Base-by-base conservation (phyloP, 2,329 filamentous ascomycete species). In the Pezicula neosporulosa region DNA sequence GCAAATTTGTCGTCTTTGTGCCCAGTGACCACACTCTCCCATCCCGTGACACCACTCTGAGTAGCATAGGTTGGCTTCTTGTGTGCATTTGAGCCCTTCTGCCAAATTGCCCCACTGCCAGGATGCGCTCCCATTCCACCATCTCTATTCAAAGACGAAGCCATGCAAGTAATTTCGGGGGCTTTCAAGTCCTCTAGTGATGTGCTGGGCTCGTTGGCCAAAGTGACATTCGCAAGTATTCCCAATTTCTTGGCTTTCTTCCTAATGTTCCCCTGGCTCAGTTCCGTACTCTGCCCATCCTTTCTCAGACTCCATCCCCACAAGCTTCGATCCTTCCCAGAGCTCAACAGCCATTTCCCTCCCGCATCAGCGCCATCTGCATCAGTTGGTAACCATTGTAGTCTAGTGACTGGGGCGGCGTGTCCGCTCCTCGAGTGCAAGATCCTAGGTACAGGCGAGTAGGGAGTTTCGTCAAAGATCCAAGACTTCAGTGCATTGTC, bases 281-380 rank as follows among this genome's bases (percentile, higher is more conserved):
- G 74, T 70, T 99, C 94, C 1, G 88, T 84, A 67, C 90, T 96
- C 70, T 99, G 95, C 1, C 91, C 92, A 67, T 99, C 94, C 48
- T 90, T 88, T 41, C 94, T 87, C 67, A 99, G 74, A 77, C 92
- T 97, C 84, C 95, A 96, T 1, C 89, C 93, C 93, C 94, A 97
- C 2, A 99, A 76, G 69, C 91, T 97, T 58, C 91, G 83, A 65
- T 99, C 95, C 62, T 85, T 82, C 53, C 91, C 92, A 59, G 89
- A 90, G 63, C 91, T 97, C 50, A 99, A 76, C 6, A 97, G 75
- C 93, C 93, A 97, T 71, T 97, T 97, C 51, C 93, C 94, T 43
- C 85, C 85, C 41, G 86, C 85, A 60, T 97, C 93, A 6, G 90
- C 84, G 15, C 92, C 93, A 62, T 97, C 93, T 38, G 94, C 93